phyloP scores from a whole-genome alignment of 306 rosid species.

The Luffa acutangula region DNA sequence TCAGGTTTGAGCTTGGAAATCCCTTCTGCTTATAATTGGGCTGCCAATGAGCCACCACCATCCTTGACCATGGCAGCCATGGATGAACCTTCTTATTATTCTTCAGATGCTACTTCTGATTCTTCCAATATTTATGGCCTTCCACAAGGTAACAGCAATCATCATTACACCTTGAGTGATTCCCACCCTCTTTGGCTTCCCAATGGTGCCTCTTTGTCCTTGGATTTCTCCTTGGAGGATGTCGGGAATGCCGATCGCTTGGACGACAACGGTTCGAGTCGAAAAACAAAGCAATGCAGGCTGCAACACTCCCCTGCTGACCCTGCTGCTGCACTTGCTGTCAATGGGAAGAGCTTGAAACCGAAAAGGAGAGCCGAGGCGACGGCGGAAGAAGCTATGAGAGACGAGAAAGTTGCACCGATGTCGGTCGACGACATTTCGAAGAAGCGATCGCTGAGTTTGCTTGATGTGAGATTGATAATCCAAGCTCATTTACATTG shows the following conservation, averaged over 20 bases:
- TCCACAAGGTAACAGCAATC: slow-evolving; percentile 12
- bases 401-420: slow-evolving; percentile 19
- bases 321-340: slow-evolving; percentile 6
- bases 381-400: slow-evolving; percentile 13
- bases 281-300: slow-evolving; percentile 23
- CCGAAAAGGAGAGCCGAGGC: slow-evolving; percentile 17
- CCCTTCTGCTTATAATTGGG: slow-evolving; percentile 46
- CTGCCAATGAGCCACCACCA: slow-evolving; percentile 16
- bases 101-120: slow-evolving; percentile 18
- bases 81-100: slow-evolving; percentile 15
- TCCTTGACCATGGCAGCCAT: slow-evolving; percentile 7
- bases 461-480: slow-evolving; percentile 33
- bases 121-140: slow-evolving; percentile 7
- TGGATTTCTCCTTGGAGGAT: slow-evolving; percentile 21
- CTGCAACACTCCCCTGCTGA: not conserved
- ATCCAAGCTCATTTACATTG: not conserved
- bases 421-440: slow-evolving; percentile 9
- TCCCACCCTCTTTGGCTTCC: slow-evolving; percentile 19
- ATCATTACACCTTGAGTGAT: slow-evolving; percentile 13
- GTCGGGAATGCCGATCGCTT: slow-evolving; percentile 7
- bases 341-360: slow-evolving; percentile 14
- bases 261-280: slow-evolving; percentile 28
- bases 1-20: slow-evolving; percentile 30
- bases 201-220: slow-evolving; percentile 20
- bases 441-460: slow-evolving; percentile 43